Base-by-base conservation (phyloP, 2,329 filamentous ascomycete species). In the Colletotrichum sp. region DNA sequence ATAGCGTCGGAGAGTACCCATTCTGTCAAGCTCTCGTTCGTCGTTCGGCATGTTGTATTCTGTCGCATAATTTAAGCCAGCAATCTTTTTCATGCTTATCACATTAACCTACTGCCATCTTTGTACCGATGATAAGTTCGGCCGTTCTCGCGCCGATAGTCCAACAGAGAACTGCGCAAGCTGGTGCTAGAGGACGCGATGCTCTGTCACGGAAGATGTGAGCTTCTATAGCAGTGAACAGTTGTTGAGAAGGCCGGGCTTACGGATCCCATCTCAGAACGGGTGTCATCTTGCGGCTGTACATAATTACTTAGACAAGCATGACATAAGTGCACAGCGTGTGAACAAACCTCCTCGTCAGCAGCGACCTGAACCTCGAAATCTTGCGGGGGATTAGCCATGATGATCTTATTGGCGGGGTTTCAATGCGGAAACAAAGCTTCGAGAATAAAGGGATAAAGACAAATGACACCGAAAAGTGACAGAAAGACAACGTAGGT, bases 31-130 rank as follows among this genome's bases (percentile, higher is more conserved):
- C 39, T 43, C 39, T 43, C 39, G 39, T n/a, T 43, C 39, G 39
- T 43, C 39, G 18, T 43, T 43, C 39, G 39, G 39, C 0, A 43
- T 1, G 39, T n/a, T 43, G 39, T 43, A 43, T 43, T 43, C 39
- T 43, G 18, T 0, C 0, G 18, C 39, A n/a, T 18, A 0, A 43
- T n/a, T n/a, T 43, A n/a, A 43, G 39, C 39, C 18, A 3, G 0
- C 39, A 10, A 43, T 43, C 39, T 43, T 6, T n/a, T 1, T 43
- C 39, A n/a, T 1, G 0, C 9, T 0, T 43, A 43, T 43, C 18
- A 0, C 18, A 43, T 43, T 0, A 43, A 43, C 39, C 5, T 43
- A 43, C 39, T 43, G 39, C 39, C 39, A 43, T 43, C 39, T 43
- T 43, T 43, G 18, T 43, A 43, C 39, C 39, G 39, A 43, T 43